phyloP scores from a whole-genome alignment of 257 asterid species.

The Solanum sejunctum region DNA sequence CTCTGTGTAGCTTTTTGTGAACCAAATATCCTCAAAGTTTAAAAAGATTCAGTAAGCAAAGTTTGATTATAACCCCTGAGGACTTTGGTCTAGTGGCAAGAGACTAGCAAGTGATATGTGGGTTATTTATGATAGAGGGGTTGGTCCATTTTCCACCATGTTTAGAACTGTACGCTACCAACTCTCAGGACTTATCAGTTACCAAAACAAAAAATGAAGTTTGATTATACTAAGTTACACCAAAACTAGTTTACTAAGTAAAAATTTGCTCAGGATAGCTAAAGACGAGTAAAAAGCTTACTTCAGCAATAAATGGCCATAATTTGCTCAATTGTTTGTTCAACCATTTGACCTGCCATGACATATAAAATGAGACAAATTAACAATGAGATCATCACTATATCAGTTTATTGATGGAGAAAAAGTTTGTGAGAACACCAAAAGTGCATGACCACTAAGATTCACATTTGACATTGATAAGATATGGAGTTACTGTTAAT shows the following conservation, averaged over 20 bases:
- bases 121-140: not conserved
- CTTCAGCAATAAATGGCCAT: conserved; percentile 98
- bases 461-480: not conserved
- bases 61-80: not conserved
- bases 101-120: not conserved
- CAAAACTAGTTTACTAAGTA: not conserved
- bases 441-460: not conserved
- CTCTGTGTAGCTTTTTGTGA: not conserved
- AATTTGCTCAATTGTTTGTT: conserved; percentile 78
- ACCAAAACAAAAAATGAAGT: not conserved
- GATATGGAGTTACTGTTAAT: not conserved
- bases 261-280: not conserved
- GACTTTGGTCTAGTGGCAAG: not conserved
- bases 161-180: not conserved
- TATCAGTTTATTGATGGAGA: not conserved
- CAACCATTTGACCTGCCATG: conserved; percentile 90
- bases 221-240: not conserved
- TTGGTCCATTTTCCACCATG: not conserved
- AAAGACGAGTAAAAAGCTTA: conserved; percentile 26
- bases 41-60: not conserved
- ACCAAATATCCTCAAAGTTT: not conserved
- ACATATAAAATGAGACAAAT: not conserved
- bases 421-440: not conserved
- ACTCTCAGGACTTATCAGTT: not conserved
- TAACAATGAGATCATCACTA: not conserved